Conservation (phyloP, 129 eudicot species). For the Flaveria sonorensis region DNA sequence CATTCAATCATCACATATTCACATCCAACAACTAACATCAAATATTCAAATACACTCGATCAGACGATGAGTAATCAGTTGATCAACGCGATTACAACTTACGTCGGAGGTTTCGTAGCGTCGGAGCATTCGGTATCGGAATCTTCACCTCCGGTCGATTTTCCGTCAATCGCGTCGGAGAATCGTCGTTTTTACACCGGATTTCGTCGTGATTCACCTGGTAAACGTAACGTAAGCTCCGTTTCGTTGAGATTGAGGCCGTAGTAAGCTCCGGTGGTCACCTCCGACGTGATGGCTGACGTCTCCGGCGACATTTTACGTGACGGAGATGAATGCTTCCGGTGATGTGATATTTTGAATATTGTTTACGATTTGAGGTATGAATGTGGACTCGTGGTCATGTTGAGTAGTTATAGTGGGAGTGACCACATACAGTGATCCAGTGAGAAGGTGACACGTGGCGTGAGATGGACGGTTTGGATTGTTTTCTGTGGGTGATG, state of each 20-base stretch:
- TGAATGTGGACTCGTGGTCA: neutral
- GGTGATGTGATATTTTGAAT: neutral
- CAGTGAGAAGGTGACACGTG: slow-evolving; percentile 33
- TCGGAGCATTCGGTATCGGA: slow-evolving; percentile 2
- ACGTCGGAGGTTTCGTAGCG: slow-evolving; percentile 42
- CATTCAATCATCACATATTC: neutral
- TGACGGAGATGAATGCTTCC: neutral
- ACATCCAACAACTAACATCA: neutral
- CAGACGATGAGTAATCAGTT: neutral
- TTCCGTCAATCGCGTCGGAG: slow-evolving; percentile 26
- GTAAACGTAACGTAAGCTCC: slow-evolving; percentile 67
- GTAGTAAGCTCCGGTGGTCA: slow-evolving; percentile 21
- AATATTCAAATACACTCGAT: too few relatives aligned
- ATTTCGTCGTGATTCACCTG: slow-evolving; percentile 44
- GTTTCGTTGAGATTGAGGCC: slow-evolving; percentile 40
- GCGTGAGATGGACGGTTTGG: neutral
- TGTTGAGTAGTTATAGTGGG: slow-evolving; percentile 16
- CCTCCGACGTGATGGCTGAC: neutral
- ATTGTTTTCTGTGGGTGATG: neutral
- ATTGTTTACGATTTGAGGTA: slow-evolving; percentile 1
- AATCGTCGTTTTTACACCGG: slow-evolving; percentile 35
- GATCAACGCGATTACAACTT: slow-evolving; percentile 16
- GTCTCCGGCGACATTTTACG: slow-evolving; percentile 2
- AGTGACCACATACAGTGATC: slow-evolving; percentile 11
- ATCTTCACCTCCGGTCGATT: too few relatives aligned